phyloP scores from a whole-genome alignment of 805 yeast genomes.

The Lipomyces orientalis region DNA sequence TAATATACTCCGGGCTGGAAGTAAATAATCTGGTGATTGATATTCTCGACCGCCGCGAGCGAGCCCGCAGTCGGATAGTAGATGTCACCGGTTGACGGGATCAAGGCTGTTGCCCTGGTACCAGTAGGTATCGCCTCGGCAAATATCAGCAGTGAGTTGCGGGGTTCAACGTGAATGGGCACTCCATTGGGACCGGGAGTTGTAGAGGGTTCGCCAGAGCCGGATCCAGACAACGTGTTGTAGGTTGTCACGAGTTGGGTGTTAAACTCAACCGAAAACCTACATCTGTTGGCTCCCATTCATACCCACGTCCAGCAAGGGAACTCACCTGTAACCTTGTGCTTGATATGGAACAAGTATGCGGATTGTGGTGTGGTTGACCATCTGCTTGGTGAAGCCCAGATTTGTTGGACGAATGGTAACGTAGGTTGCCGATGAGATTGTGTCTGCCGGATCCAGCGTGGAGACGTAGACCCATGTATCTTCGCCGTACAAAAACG shows the following conservation, averaged over 20 bases:
- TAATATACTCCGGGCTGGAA: conserved; percentile 1
- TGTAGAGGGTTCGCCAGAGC: not conserved
- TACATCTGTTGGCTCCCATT: not conserved
- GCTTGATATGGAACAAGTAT: not conserved
- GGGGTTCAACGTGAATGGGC: not conserved
- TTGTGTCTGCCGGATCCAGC: not conserved
- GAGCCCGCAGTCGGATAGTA: not conserved
- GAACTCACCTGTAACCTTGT: not conserved
- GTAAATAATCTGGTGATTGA: not conserved
- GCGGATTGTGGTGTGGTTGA: not conserved
- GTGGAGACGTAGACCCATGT: not conserved
- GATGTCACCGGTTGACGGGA: not conserved
- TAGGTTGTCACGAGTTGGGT: not conserved
- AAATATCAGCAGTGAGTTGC: conserved; percentile 2
- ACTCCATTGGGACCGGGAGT: not conserved
- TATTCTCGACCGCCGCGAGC: not conserved
- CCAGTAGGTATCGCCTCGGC: not conserved
- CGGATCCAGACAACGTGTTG: not conserved
- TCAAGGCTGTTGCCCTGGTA: not conserved
- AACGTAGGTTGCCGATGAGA: not conserved
- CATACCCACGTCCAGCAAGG: not conserved
- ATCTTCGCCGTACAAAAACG: not conserved
- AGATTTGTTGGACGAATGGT: not conserved
- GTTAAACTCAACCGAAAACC: not conserved
- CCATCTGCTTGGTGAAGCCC: not conserved